phyloP scores from a whole-genome alignment of 768 basidiomycete species.

The Lactarius evosmus region DNA sequence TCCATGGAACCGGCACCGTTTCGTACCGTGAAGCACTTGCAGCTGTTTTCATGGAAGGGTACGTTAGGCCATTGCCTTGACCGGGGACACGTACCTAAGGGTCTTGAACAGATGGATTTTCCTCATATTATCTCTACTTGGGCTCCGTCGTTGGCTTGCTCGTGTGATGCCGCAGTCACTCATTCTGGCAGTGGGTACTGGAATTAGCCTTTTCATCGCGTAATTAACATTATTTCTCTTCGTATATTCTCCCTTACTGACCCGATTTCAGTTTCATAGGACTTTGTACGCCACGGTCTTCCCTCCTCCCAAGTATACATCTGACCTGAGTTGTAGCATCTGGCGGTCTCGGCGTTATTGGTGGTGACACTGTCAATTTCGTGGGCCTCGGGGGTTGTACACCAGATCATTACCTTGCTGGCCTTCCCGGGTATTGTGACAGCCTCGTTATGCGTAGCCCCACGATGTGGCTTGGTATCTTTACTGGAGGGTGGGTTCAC shows the following conservation, averaged over 20 bases:
- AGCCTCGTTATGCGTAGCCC: constrained; percentile 65
- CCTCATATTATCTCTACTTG: constrained; percentile 72
- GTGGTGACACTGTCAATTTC: constrained; percentile 67
- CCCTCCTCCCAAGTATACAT: neutral
- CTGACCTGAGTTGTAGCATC: constrained; percentile 41
- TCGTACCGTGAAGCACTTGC: constrained; percentile 76
- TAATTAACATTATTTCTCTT: constrained; percentile 38
- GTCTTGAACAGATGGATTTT: constrained; percentile 64
- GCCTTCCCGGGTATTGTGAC: constrained; percentile 59
- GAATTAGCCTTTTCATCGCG: constrained; percentile 87
- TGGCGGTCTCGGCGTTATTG: constrained; percentile 70
- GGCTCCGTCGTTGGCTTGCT: constrained; percentile 86
- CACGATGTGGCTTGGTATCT: constrained; percentile 86
- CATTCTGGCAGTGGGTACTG: constrained; percentile 79
- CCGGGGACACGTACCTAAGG: neutral
- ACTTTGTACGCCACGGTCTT: constrained; percentile 45
- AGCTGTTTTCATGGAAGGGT: constrained; percentile 89
- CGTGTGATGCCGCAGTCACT: constrained; percentile 87
- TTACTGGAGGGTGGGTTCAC: constrained; percentile 65
- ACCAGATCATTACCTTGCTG: constrained; percentile 43
- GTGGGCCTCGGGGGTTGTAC: constrained; percentile 77
- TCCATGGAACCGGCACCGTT: constrained; percentile 71
- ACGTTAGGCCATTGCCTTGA: constrained; percentile 29
- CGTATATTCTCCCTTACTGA: neutral
- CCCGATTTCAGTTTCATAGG: constrained; percentile 59